A percentile compares a stretch with the other conserved stretches of the same genome.
Evolutionary conservation across 768 basidiomycete species (phyloP).

Genomic region (Aureoboletus auriporus): DNA sequence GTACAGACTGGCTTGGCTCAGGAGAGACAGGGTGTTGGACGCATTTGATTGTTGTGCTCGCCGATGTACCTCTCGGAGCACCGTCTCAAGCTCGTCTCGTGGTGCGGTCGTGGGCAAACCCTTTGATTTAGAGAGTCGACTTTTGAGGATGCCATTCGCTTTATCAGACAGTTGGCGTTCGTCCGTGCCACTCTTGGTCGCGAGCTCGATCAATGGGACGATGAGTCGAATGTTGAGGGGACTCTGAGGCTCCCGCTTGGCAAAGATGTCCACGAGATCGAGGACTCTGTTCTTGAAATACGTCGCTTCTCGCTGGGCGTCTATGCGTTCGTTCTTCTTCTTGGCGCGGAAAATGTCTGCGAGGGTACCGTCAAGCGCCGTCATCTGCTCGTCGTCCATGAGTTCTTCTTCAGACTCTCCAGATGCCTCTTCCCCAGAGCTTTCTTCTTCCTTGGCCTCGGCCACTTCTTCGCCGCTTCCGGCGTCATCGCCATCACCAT

Average conservation of each 20-base stretch:
- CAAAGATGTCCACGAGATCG: constrained; percentile 86
- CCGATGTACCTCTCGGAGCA: constrained; percentile 62
- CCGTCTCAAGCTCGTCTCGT: constrained; percentile 34
- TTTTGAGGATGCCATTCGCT: constrained; percentile 72
- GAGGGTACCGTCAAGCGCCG: constrained; percentile 90
- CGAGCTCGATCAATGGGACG: constrained; percentile 73
- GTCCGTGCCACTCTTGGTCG: constrained; percentile 60
- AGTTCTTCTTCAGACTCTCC: constrained; percentile 52
- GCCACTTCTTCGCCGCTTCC: constrained; percentile 33
- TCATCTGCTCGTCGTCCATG: constrained; percentile 98
- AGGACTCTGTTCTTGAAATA: constrained; percentile 96
- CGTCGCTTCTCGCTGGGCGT: constrained; percentile 81
- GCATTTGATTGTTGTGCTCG: constrained; percentile 67
- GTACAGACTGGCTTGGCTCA: constrained; percentile 71
- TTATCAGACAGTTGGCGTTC: constrained; percentile 91
- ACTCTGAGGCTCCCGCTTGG: constrained; percentile 75
- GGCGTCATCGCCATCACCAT: constrained; percentile 29
- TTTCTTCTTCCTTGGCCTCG: constrained; percentile 32
- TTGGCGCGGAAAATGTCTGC: constrained; percentile 80
- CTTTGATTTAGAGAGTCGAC: constrained; percentile 70
- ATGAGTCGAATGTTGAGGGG: constrained; percentile 63
- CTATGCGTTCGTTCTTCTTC: constrained; percentile 53
- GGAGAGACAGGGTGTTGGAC: constrained; percentile 55
- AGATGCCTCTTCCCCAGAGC: constrained; percentile 28
- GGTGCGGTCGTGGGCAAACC: constrained; percentile 45